These are phyloP conservation scores for Phytophthora pinifolia DNA, from an alignment of 352 stramenopile genomes.

Conservation along the genomic window DNA sequence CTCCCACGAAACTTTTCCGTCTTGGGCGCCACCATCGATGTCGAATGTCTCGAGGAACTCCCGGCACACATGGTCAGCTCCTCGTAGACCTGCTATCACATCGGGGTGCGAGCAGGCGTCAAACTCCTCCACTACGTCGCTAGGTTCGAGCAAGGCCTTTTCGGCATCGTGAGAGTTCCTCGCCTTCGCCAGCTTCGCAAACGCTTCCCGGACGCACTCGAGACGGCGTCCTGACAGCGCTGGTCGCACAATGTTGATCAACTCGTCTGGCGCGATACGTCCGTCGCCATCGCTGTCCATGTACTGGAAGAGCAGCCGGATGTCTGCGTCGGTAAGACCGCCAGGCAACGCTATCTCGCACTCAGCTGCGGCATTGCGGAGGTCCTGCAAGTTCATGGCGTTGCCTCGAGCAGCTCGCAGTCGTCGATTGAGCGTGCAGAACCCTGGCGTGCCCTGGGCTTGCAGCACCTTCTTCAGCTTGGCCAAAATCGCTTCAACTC, in stretches of 20 bases:
- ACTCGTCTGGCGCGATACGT: slow-evolving; percentile 82
- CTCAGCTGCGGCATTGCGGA: slow-evolving; percentile 63
- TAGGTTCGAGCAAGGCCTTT: slow-evolving; percentile 72
- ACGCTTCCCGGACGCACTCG: slow-evolving; percentile 77
- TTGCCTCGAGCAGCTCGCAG: slow-evolving; percentile 39
- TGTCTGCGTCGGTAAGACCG: slow-evolving; percentile 49
- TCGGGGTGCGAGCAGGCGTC: slow-evolving; percentile 85
- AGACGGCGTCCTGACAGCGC: slow-evolving; percentile 70
- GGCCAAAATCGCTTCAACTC: slow-evolving; percentile 60
- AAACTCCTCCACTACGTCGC: slow-evolving; percentile 81
- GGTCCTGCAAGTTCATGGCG: slow-evolving; percentile 73
- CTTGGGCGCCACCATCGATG: slow-evolving; percentile 55
- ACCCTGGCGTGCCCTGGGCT: slow-evolving; percentile 60
- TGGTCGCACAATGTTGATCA: slow-evolving; percentile 79
- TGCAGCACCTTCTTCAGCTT: slow-evolving; percentile 52
- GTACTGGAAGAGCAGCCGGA: slow-evolving; percentile 75
- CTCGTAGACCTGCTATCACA: slow-evolving; percentile 71
- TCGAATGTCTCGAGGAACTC: slow-evolving; percentile 90
- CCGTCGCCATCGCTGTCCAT: slow-evolving; percentile 85
- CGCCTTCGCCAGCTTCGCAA: slow-evolving; percentile 81
- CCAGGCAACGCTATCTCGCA: slow-evolving; percentile 44
- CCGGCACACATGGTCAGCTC: slow-evolving; percentile 60
- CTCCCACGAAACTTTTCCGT: slow-evolving; percentile 68
- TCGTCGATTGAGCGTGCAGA: slow-evolving; percentile 70
- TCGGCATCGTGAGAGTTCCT: slow-evolving; percentile 18